Evolutionary conservation across 2,329 filamentous ascomycete genomes (phyloP), one percentile per base, ranked within the genome.

Genomic region (Aspergillus viridinutans): DNA sequence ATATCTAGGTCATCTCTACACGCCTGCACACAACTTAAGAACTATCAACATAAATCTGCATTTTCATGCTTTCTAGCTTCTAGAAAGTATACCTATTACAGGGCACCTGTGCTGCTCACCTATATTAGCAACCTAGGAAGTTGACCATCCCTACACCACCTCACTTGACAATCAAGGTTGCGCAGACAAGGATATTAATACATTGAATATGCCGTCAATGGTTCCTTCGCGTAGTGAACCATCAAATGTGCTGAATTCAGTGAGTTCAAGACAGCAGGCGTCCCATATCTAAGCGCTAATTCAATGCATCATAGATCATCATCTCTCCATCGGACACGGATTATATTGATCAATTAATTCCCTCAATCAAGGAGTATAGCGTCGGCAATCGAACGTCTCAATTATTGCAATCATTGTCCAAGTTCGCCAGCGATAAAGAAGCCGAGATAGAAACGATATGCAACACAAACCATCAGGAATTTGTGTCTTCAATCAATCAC

Each of bases 391-490:
- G 90, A 68, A 88, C 87, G 6, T 81, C 81, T 42, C 85, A 87
- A 57, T 82, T 99, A 43, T 85, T 92, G 50, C 88, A 92, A 66
- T 89, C 89, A 59, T 81, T 96, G 55, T 85, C 87, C 49, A 86
- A 87, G 64, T 95, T 96, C 73, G 90, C 92, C 35, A 87, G 88
- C 64, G 90, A 94, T 49, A 88, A 92, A 59, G 94, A 99, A 73
- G 77, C 84, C 14, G 92, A 97, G 67, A 97, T 99, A 63, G 94
- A 99, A 76, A 85, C 85, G 23, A 95, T 97, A 66, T 96, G 94
- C 66, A 87, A 96, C 67, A 93, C 90, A 10, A 96, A 97, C 68
- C 94, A 99, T 69, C 93, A 97, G 70, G 94, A 97, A 69, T 99
- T 99, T 69, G 88, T 97, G 35, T 86, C 85, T 62, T 97, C 93